Evolutionary conservation across 257 asterid genomes (phyloP), one percentile per base, ranked within the genome.

Genomic region (Thymus mandschuricus): DNA sequence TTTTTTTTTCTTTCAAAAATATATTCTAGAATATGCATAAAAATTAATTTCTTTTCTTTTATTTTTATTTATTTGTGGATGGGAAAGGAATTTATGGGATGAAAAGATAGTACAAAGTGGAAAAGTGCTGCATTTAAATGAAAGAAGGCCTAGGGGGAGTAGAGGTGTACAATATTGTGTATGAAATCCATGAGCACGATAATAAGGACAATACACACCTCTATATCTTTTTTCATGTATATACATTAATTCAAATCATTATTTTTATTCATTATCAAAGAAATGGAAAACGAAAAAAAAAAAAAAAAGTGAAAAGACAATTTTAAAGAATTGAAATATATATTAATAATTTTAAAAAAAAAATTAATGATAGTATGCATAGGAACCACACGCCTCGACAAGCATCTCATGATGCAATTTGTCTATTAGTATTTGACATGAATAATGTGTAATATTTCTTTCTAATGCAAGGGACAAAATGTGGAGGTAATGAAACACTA

Each of bases 81-180:
- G 73, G 44, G 66, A 64, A 70, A 64, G 1, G 56, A 52, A 28
- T 71, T 64, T 64, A 69, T 65, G 60, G 29, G 38, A 58, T 38
- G 70, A 76, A 64, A 69, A 55, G 71, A 55, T 69, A 69, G 68
- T 69, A 56, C 62, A 69, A 68, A 64, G 41, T n/a, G 49, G 71
- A 61, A 68, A 75, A 44, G 46, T 46, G 30, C 52, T 41, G 29
- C 9, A 69, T 43, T 38, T 40, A 44, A 75, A 76, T 64, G 59
- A 64, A 57, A 49, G 64, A 35, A 64, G 64, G 43, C 68, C 61
- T 34, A 35, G 13, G 41, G 48, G 12, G 71, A 66, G 49, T 61
- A 69, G 76, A 21, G 56, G 27, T 63, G 76, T 62, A 69, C 67
- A 50, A 67, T 56, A 21, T 38, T 48, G 63, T 66, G 79, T 40